Conservation (phyloP, 139 green algal genomes). For the Coelastrella sp. region DNA sequence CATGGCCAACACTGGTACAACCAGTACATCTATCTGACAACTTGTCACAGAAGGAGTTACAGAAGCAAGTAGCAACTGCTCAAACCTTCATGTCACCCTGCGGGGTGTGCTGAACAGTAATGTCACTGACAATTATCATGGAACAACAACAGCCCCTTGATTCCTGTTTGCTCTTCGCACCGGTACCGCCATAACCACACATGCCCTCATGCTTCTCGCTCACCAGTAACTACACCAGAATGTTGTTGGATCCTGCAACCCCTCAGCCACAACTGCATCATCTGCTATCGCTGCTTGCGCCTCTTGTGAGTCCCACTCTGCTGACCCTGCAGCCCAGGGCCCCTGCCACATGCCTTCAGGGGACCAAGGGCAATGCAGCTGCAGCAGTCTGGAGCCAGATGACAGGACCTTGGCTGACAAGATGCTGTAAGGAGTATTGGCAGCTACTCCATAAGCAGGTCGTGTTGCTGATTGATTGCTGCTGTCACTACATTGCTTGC, state of each 20-base stretch:
- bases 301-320: slow-evolving; percentile 16
- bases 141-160: too few species aligned
- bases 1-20: too few species aligned
- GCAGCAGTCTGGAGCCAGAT: slow-evolving; percentile 9
- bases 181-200: too few species aligned
- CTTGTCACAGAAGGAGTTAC: too few species aligned
- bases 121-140: too few species aligned
- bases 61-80: too few species aligned
- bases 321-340: slow-evolving; percentile 3
- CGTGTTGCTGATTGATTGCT: not conserved
- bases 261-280: not conserved
- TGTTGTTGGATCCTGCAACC: not conserved
- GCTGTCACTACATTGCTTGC: not conserved
- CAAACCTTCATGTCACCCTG: too few species aligned
- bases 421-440: slow-evolving; percentile 23
- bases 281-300: not conserved
- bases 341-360: slow-evolving; percentile 37
- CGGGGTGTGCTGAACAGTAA: too few species aligned
- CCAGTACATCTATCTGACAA: too few species aligned
- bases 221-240: slow-evolving; percentile 40
- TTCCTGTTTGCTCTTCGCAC: too few species aligned
- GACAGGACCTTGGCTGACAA: slow-evolving; percentile 1
- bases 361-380: slow-evolving; percentile 17
- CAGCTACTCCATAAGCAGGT: not conserved
- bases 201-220: not conserved